A percentile compares a stretch with the other conserved stretches of the same genome.
phyloP scores from a whole-genome alignment of 495 filamentous ascomycete species.

The Penicillium egyptiacum region DNA sequence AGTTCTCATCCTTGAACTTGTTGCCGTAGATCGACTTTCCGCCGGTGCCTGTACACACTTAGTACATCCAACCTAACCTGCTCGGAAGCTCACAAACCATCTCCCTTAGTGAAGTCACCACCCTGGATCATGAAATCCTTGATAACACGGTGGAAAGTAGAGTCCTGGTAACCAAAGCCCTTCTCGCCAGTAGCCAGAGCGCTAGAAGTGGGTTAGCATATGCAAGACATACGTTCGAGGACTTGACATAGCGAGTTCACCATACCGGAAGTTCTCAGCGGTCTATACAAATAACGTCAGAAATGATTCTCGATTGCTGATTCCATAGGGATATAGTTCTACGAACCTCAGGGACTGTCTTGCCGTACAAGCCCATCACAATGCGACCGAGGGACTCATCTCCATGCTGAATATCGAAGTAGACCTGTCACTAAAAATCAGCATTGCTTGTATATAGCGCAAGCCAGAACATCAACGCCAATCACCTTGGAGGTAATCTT shows the following conservation, averaged over 20 bases:
- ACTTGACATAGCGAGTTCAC: not conserved
- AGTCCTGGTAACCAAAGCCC: constrained; percentile 93
- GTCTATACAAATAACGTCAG: constrained; percentile 52
- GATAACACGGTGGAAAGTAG: constrained; percentile 97
- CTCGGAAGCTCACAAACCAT: constrained; percentile 52
- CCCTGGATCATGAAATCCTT: constrained; percentile 99
- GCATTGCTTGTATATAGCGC: constrained; percentile 1
- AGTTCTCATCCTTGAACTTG: constrained; percentile 98
- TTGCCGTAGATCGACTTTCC: constrained; percentile 97
- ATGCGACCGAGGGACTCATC: constrained; percentile 81
- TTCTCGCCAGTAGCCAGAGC: constrained; percentile 96
- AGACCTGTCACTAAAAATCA: constrained; percentile 56
- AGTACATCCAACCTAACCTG: constrained; percentile 7
- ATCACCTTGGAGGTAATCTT: constrained; percentile 92
- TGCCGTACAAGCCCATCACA: constrained; percentile 94
- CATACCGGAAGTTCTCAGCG: constrained; percentile 90
- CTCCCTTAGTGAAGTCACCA: constrained; percentile 95
- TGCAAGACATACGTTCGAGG: not conserved
- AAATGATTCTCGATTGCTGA: not conserved
- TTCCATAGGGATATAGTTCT: not conserved
- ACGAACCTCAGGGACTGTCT: constrained; percentile 85
- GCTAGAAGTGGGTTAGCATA: constrained; percentile 36
- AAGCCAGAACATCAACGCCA: not conserved
- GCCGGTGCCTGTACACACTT: constrained; percentile 64
- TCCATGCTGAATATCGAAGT: constrained; percentile 92